Evolutionary conservation across 148 eudicot species (phyloP).

Genomic region (Heliamphora exappendiculata): DNA sequence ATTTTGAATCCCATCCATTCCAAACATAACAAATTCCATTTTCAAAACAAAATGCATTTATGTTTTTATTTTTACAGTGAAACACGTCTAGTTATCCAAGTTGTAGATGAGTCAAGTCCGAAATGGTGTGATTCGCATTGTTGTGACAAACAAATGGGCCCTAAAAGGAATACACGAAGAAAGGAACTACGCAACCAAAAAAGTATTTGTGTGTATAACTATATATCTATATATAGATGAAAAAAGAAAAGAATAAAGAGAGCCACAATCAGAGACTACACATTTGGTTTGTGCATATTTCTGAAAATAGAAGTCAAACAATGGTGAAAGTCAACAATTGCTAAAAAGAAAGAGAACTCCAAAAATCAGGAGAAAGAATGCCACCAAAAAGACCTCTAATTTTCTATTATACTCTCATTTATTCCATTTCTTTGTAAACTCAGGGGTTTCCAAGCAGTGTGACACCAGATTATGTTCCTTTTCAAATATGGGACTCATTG

Average conservation of each 20-base stretch:
- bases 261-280: not conserved
- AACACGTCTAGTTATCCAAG: not conserved
- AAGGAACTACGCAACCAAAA: not conserved
- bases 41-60: not conserved
- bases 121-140: not conserved
- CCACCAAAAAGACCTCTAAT: not conserved
- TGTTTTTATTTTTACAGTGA: not conserved
- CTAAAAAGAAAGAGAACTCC: not conserved
- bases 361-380: not conserved
- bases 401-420: not conserved
- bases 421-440: slow-evolving; percentile 10
- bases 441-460: slow-evolving; percentile 98
- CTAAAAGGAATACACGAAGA: not conserved
- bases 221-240: too few relatives aligned
- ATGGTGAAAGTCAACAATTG: not conserved
- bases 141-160: not conserved
- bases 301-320: not conserved
- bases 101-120: not conserved
- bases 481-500: slow-evolving; percentile 90
- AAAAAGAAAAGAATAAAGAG: not conserved
- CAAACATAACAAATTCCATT: not conserved
- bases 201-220: too few relatives aligned
- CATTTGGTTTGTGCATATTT: not conserved
- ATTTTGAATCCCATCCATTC: too few relatives aligned
- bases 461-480: slow-evolving; percentile 85